phyloP scores from a whole-genome alignment of 2,329 filamentous ascomycete species.

The Fusarium newnesense region DNA sequence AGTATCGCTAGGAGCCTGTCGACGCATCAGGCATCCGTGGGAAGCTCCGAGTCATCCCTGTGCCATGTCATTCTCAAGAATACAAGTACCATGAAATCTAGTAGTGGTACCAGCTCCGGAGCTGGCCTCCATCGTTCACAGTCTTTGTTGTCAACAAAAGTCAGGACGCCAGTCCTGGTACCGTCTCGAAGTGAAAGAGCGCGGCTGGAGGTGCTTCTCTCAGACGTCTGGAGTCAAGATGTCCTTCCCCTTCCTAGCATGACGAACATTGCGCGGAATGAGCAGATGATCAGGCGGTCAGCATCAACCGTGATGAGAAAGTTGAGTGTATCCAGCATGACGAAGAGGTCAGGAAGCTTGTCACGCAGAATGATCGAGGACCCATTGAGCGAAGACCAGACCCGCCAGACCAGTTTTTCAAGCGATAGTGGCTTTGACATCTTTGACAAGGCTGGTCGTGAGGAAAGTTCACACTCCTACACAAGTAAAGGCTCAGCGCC shows the following conservation, averaged over 20 bases:
- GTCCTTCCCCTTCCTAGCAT: conserved; percentile 86
- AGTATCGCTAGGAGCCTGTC: conserved; percentile 76
- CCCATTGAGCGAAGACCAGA: conserved; percentile 2
- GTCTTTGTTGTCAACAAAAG: conserved; percentile 77
- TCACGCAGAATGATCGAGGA: conserved; percentile 33
- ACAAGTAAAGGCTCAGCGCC: conserved; percentile 16
- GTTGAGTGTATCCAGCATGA: conserved; percentile 83
- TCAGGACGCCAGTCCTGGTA: conserved; percentile 74
- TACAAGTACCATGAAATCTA: conserved; percentile 74
- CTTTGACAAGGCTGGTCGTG: conserved; percentile 10
- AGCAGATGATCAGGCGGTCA: conserved; percentile 80
- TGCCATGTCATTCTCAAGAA: conserved; percentile 89
- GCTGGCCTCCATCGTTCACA: conserved; percentile 79
- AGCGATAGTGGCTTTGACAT: conserved; percentile 16
- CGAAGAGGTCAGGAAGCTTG: conserved; percentile 74
- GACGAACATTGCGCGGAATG: conserved; percentile 69
- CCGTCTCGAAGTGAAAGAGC: conserved; percentile 80
- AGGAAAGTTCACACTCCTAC: conserved; percentile 18
- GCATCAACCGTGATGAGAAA: conserved; percentile 89
- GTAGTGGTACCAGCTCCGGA: conserved; percentile 52
- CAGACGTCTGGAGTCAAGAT: conserved; percentile 87
- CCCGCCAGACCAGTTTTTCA: conserved; percentile 20
- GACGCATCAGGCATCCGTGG: conserved; percentile 80
- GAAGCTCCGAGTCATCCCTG: conserved; percentile 73
- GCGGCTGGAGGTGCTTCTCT: conserved; percentile 77